Evolutionary conservation across 345 rosid genomes (phyloP).

Genomic region (Draba incana): DNA sequence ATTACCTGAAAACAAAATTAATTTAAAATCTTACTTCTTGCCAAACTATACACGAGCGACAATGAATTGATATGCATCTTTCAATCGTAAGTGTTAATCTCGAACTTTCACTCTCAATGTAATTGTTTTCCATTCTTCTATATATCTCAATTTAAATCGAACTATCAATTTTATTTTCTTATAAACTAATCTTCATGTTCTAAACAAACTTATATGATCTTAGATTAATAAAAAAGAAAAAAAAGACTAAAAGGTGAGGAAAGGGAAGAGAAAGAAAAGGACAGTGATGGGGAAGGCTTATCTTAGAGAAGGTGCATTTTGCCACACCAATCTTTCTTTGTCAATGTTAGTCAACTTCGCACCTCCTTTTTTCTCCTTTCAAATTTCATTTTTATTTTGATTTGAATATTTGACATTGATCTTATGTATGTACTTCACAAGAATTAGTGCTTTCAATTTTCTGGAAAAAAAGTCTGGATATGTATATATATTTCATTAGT

Average conservation of each 20-base stretch:
- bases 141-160: background rate
- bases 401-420: conserved; percentile 34
- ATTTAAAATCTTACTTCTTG: background rate
- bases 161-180: too few species aligned
- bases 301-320: conserved; percentile 44
- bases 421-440: conserved; percentile 34
- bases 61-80: background rate
- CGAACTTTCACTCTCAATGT: background rate
- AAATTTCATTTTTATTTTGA: conserved; percentile 25
- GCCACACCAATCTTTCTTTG: conserved; percentile 42
- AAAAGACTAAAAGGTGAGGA: conserved; percentile 39
- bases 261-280: conserved; percentile 44
- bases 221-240: background rate
- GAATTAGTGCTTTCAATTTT: conserved; percentile 30
- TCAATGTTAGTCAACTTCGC: conserved; percentile 53
- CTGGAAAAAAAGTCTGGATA: background rate
- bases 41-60: background rate
- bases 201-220: background rate
- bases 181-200: too few species aligned
- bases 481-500: background rate
- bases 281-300: conserved; percentile 44
- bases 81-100: background rate
- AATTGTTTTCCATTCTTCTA: background rate
- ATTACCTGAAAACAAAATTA: conserved; percentile 6
- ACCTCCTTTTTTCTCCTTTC: conserved; percentile 28